phyloP scores from a whole-genome alignment of 2,329 filamentous ascomycete species.

The Aspergillus fructus region DNA sequence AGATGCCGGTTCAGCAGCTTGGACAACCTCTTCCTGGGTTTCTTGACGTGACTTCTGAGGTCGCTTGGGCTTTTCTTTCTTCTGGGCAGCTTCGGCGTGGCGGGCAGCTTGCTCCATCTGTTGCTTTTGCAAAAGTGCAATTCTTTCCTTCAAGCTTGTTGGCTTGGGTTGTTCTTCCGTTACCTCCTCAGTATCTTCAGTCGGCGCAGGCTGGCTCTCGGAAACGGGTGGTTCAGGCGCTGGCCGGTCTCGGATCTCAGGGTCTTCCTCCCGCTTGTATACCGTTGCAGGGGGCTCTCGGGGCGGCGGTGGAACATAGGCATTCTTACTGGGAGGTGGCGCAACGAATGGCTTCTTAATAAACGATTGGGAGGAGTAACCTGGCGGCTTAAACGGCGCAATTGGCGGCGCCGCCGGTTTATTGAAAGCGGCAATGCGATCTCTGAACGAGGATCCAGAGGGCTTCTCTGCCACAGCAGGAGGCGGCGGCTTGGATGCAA shows the following conservation, averaged over 20 bases:
- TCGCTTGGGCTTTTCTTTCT: conserved; percentile 85
- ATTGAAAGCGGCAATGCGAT: conserved; percentile 97
- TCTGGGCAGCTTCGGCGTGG: conserved; percentile 73
- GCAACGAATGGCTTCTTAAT: conserved; percentile 97
- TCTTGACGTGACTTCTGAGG: conserved; percentile 65
- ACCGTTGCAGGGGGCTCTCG: conserved; percentile 72
- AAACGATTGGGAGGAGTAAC: conserved; percentile 63
- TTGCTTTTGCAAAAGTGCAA: conserved; percentile 89
- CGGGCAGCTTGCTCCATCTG: conserved; percentile 85
- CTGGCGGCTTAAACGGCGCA: conserved; percentile 82
- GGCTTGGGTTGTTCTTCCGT: conserved; percentile 82
- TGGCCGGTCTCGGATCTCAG: conserved; percentile 42
- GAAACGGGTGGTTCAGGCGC: conserved; percentile 36
- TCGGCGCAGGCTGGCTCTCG: conserved; percentile 29
- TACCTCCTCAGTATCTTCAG: conserved; percentile 54
- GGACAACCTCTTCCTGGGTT: conserved; percentile 33
- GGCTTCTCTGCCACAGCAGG: conserved; percentile 71
- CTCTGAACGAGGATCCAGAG: conserved; percentile 74
- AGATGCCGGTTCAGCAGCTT: conserved; percentile 26
- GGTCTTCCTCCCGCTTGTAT: conserved; percentile 86
- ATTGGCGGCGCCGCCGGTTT: conserved; percentile 80
- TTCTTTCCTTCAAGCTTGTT: conserved; percentile 89
- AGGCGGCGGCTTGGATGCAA: conserved; percentile 61
- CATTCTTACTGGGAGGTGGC: conserved; percentile 87
- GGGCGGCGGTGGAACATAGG: conserved; percentile 75